phyloP scores from a whole-genome alignment of 2,329 filamentous ascomycete genomes.

The Teratosphaeria gauchensis region DNA sequence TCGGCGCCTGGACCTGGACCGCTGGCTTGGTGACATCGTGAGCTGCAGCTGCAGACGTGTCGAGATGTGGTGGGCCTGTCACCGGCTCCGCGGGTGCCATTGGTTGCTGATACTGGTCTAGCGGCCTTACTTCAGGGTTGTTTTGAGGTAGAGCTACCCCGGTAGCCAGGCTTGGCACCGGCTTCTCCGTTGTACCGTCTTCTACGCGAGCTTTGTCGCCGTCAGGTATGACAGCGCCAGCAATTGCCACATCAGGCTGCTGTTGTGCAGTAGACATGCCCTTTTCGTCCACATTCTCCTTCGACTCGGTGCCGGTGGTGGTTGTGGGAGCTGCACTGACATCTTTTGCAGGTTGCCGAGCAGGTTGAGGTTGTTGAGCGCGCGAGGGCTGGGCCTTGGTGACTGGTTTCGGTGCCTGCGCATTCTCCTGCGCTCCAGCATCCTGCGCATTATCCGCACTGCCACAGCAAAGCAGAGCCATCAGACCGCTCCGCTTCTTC shows the following conservation, averaged over 20 bases:
- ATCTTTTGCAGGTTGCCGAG: constrained; percentile 38
- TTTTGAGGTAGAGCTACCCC: constrained; percentile 4
- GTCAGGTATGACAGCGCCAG: neutral
- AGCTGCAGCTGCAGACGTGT: constrained; percentile 4
- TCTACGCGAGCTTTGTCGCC: constrained; percentile 10
- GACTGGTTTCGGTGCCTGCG: constrained; percentile 34
- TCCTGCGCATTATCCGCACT: constrained; percentile 52
- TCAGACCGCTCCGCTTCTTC: constrained; percentile 34
- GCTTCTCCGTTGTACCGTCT: constrained; percentile 11
- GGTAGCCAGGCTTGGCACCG: constrained; percentile 7
- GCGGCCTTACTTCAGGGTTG: constrained; percentile 7
- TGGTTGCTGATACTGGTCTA: constrained; percentile 3
- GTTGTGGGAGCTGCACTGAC: constrained; percentile 33
- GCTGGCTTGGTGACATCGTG: constrained; percentile 16
- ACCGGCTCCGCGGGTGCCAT: constrained; percentile 4
- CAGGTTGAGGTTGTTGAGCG: constrained; percentile 33
- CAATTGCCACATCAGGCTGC: neutral
- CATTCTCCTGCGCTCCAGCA: constrained; percentile 45
- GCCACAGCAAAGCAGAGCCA: constrained; percentile 56
- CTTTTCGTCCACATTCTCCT: constrained; percentile 39
- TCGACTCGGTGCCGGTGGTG: constrained; percentile 30
- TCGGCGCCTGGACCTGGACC: constrained; percentile 37
- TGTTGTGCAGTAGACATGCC: constrained; percentile 7
- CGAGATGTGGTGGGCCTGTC: constrained; percentile 5
- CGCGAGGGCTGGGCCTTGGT: constrained; percentile 28